Evolutionary conservation across 352 stramenopile genomes (phyloP).

Genomic region (Globisporangium nagaii): DNA sequence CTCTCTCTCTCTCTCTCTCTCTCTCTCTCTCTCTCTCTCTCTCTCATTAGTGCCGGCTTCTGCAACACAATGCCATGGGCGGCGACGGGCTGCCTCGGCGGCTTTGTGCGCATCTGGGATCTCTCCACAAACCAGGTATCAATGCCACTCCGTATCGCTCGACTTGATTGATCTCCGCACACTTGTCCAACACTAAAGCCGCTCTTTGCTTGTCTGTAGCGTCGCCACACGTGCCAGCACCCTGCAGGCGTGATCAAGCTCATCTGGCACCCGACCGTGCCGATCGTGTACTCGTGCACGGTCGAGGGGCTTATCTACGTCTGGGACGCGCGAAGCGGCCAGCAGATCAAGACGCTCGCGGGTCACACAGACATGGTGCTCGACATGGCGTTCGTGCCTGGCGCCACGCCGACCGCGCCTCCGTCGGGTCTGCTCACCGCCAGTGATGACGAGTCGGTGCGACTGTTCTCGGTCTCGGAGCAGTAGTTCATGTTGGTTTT

Average conservation of each 20-base stretch:
- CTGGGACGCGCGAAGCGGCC: slow-evolving; percentile 88
- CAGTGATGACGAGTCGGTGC: slow-evolving; percentile 79
- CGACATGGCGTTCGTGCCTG: slow-evolving; percentile 77
- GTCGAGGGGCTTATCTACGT: slow-evolving; percentile 88
- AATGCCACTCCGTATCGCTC: background rate
- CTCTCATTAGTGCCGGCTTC: slow-evolving; percentile 84
- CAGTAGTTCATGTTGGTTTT: too few relatives aligned
- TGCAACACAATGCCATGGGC: slow-evolving; percentile 93
- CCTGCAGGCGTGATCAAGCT: slow-evolving; percentile 89
- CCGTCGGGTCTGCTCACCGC: slow-evolving; percentile 65
- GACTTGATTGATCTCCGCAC: background rate
- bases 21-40: background rate
- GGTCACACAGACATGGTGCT: slow-evolving; percentile 92
- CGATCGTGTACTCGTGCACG: slow-evolving; percentile 81
- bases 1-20: too few relatives aligned
- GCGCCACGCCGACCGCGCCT: slow-evolving; percentile 26
- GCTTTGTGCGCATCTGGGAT: slow-evolving; percentile 96
- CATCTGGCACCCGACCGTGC: slow-evolving; percentile 83
- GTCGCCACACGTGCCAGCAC: slow-evolving; percentile 84
- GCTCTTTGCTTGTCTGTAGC: slow-evolving; percentile 26
- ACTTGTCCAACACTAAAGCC: background rate
- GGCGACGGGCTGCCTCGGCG: slow-evolving; percentile 93
- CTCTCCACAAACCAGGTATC: slow-evolving; percentile 79
- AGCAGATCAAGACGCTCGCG: slow-evolving; percentile 65
- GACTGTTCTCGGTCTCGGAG: slow-evolving; percentile 49